Evolutionary conservation across 164 flowering plant species (phyloP).

Genomic region (Macadamia tetraphylla): DNA sequence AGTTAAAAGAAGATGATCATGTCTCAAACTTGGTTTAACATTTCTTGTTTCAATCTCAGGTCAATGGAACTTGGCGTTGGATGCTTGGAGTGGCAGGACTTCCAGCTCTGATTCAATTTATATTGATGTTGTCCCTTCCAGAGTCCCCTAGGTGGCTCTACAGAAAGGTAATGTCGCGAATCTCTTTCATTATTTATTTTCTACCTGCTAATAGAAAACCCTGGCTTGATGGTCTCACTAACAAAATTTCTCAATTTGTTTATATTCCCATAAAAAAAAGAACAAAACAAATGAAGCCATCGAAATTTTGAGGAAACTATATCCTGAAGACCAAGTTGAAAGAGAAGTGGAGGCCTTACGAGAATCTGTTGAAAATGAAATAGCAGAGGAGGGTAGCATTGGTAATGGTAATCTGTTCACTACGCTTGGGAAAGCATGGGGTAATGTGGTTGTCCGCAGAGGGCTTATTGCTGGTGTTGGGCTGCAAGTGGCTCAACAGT

Average conservation of each 20-base stretch:
- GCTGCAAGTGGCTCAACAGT: conserved; percentile 84
- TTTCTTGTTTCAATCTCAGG: conserved; percentile 29
- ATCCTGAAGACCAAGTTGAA: conserved; percentile 56
- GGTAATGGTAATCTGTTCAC: conserved; percentile 25
- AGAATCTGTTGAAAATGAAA: conserved; percentile 53
- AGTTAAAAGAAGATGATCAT: not conserved
- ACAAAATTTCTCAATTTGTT: no score
- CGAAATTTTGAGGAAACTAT: conserved; percentile 51
- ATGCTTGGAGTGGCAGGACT: conserved; percentile 91
- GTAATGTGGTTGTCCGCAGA: conserved; percentile 37
- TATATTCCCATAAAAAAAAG: conserved; percentile 21
- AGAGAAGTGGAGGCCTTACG: conserved; percentile 47
- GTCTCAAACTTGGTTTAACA: not conserved
- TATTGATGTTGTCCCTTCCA: conserved; percentile 68
- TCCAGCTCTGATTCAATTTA: conserved; percentile 67
- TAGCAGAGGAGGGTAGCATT: conserved; percentile 31
- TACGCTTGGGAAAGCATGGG: conserved; percentile 41
- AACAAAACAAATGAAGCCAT: conserved; percentile 47
- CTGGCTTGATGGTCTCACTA: not conserved
- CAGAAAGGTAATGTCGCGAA: conserved; percentile 39
- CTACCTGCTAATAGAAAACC: not conserved
- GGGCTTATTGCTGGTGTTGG: conserved; percentile 82
- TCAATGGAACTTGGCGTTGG: conserved; percentile 79
- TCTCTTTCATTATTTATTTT: not conserved
- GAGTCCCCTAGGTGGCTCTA: conserved; percentile 95